Conservation (phyloP, 2,329 filamentous ascomycete species). For the Trichoderma harzianum region DNA sequence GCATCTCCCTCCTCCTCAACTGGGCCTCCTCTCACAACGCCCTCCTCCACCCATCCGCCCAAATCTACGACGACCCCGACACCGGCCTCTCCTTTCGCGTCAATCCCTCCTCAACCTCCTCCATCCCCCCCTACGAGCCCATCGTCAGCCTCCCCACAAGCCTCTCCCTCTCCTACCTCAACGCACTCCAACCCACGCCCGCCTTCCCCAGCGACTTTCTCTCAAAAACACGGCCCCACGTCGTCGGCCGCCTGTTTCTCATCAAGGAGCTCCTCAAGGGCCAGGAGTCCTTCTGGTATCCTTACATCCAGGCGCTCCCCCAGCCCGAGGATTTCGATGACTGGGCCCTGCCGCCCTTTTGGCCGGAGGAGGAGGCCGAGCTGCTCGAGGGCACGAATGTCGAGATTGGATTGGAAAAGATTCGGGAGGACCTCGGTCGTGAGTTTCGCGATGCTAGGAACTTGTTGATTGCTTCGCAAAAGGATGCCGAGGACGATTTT, state of each 20-base stretch:
- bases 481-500: slow-evolving; percentile 27
- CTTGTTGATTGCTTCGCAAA: slow-evolving; percentile 30
- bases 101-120: slow-evolving; percentile 29
- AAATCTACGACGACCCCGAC: slow-evolving; percentile 48
- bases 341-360: slow-evolving; percentile 61
- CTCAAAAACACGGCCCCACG: slow-evolving; percentile 49
- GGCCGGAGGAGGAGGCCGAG: slow-evolving; percentile 57
- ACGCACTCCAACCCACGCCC: slow-evolving; percentile 38
- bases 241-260: slow-evolving; percentile 65
- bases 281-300: slow-evolving; percentile 60
- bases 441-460: slow-evolving; percentile 46
- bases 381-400: slow-evolving; percentile 55
- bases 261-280: slow-evolving; percentile 63
- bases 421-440: slow-evolving; percentile 42
- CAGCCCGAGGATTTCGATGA: slow-evolving; percentile 50
- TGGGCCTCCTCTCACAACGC: slow-evolving; percentile 50
- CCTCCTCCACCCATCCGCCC: slow-evolving; percentile 47
- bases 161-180: slow-evolving; percentile 57
- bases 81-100: slow-evolving; percentile 56
- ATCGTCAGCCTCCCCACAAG: slow-evolving; percentile 52
- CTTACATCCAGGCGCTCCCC: slow-evolving; percentile 65
- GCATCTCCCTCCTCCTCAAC: slow-evolving; percentile 37
- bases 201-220: slow-evolving; percentile 51
- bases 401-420: slow-evolving; percentile 47
- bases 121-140: slow-evolving; percentile 37